phyloP scores from a whole-genome alignment of 1,139 yeast species.

The Kodamaea fungicola region DNA sequence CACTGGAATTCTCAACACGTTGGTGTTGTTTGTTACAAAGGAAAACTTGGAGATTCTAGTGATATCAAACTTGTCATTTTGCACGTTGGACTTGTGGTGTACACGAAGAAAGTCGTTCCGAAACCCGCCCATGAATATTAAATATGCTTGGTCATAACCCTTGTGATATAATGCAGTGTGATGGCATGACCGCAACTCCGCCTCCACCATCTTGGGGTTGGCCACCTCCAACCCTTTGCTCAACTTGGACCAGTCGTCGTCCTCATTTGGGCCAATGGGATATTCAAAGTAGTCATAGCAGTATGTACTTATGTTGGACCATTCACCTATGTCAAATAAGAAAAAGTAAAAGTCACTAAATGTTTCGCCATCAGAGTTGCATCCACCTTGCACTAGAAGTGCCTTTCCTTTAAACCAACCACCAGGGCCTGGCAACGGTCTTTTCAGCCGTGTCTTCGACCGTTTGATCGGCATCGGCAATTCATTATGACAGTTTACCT shows the following conservation, averaged over 20 bases:
- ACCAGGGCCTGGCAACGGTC: slow-evolving; percentile 6
- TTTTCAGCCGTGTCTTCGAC: neutral
- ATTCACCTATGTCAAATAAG: slow-evolving; percentile 31
- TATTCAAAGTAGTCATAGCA: slow-evolving; percentile 35
- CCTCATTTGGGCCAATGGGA: slow-evolving; percentile 26
- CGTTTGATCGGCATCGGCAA: neutral
- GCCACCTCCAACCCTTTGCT: slow-evolving; percentile 23
- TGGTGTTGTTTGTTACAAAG: slow-evolving; percentile 25
- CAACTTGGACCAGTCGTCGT: slow-evolving; percentile 23
- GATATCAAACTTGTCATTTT: slow-evolving; percentile 28
- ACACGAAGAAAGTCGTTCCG: slow-evolving; percentile 34
- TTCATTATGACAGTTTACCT: slow-evolving; percentile 13
- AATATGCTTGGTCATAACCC: slow-evolving; percentile 33
- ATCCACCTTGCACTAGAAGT: slow-evolving; percentile 43
- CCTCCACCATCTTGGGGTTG: slow-evolving; percentile 32
- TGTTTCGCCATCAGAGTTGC: slow-evolving; percentile 26
- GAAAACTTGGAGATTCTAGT: slow-evolving; percentile 31
- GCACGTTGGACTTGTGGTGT: slow-evolving; percentile 21
- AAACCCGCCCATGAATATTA: slow-evolving; percentile 44
- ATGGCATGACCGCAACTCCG: slow-evolving; percentile 44
- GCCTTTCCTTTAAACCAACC: slow-evolving; percentile 26
- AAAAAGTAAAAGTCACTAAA: slow-evolving; percentile 36
- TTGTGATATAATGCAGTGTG: slow-evolving; percentile 37
- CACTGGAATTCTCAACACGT: slow-evolving; percentile 33
- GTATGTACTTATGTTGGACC: slow-evolving; percentile 34